Percentiles rank a stretch among this genome's conserved stretches.
These are phyloP conservation scores for Boletus subparvulus DNA, from an alignment of 768 basidiomycete species.

Conservation along the genomic window DNA sequence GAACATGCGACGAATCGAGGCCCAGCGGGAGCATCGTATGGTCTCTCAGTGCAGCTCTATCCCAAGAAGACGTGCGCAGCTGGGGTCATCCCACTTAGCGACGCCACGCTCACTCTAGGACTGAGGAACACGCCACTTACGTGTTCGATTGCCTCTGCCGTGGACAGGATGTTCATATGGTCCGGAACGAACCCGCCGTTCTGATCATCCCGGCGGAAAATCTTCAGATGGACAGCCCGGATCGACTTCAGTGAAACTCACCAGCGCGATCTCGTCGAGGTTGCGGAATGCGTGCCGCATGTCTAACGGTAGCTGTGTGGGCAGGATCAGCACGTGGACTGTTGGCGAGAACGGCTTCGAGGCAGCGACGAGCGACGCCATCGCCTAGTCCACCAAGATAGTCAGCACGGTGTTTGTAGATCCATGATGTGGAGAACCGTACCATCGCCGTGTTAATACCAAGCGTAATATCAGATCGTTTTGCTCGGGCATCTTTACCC, in stretches of 20 bases:
- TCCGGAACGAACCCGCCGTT: slow-evolving; percentile 58
- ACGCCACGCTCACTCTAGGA: neutral
- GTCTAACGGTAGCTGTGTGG: slow-evolving; percentile 73
- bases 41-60: slow-evolving; percentile 45
- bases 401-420: neutral
- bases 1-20: slow-evolving; percentile 34
- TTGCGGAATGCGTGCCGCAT: slow-evolving; percentile 65
- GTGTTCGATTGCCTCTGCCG: slow-evolving; percentile 54
- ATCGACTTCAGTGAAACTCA: slow-evolving; percentile 32
- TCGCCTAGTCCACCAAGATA: slow-evolving; percentile 39
- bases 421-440: slow-evolving; percentile 8
- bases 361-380: slow-evolving; percentile 50
- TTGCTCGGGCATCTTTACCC: slow-evolving; percentile 60
- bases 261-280: slow-evolving; percentile 62
- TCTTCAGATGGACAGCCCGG: neutral
- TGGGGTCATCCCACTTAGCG: slow-evolving; percentile 28
- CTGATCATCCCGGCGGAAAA: slow-evolving; percentile 27
- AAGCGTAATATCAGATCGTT: slow-evolving; percentile 57
- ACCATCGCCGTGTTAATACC: slow-evolving; percentile 62
- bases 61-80: slow-evolving; percentile 58
- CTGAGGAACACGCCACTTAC: slow-evolving; percentile 36
- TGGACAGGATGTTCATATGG: slow-evolving; percentile 75
- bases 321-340: slow-evolving; percentile 70
- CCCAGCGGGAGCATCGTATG: slow-evolving; percentile 59
- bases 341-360: slow-evolving; percentile 69